Evolutionary conservation across 306 rosid species (phyloP).

Genomic region (Gillenia trifoliata): DNA sequence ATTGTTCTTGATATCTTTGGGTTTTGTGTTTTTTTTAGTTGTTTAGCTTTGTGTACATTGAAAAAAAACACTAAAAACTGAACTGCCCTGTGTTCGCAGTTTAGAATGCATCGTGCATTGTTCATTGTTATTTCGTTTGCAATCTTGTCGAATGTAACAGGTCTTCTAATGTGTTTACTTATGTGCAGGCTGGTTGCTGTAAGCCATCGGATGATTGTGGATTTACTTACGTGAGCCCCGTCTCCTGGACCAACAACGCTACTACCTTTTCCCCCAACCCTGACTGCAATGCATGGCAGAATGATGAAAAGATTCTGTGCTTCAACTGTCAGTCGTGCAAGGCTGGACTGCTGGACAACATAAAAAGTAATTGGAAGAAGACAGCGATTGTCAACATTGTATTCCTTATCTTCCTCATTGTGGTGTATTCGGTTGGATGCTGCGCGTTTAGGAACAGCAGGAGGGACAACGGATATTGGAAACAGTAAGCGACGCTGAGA

Average conservation of each 20-base stretch:
- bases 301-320: conserved; percentile 40
- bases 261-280: not conserved
- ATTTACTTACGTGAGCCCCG: conserved; percentile 36
- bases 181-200: conserved; percentile 79
- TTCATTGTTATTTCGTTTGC: not conserved
- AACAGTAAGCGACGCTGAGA: conserved; percentile 6
- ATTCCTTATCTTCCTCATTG: conserved; percentile 52
- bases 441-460: conserved; percentile 81
- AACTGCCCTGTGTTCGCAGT: not conserved
- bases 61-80: too few relatives aligned
- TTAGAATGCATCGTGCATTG: not conserved
- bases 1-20: not conserved
- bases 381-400: conserved; percentile 53
- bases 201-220: conserved; percentile 60
- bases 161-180: not conserved
- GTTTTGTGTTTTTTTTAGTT: not conserved
- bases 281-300: conserved; percentile 59
- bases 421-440: conserved; percentile 70
- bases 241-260: conserved; percentile 27
- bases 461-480: conserved; percentile 40
- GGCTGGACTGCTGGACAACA: conserved; percentile 68
- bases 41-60: not conserved
- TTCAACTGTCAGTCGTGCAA: conserved; percentile 78
- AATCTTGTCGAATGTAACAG: not conserved
- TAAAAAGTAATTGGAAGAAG: conserved; percentile 65